Evolutionary conservation across 768 basidiomycete genomes (phyloP), one percentile per base, ranked within the genome.

Genomic region (Amanita exitialis): DNA sequence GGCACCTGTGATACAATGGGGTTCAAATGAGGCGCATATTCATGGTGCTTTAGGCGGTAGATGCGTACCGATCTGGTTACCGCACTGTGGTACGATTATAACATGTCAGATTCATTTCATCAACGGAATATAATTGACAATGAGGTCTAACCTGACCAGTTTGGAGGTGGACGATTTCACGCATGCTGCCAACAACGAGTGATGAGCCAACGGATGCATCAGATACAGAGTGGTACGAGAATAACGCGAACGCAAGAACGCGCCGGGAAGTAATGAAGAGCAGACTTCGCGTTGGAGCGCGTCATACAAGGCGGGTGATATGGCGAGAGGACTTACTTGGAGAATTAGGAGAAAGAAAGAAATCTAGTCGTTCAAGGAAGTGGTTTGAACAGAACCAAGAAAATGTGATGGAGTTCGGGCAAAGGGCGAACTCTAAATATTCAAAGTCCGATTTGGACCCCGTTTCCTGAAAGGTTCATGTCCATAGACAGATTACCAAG

Each of bases 91-190:
- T 10, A 35, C 16, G 42, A 28, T 47, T 18, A 18, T 18, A 42
- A 9, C 56, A 56, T 49, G 62, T 59, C 55, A 56, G 64, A 62
- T 58, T 58, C 51, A 59, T 47, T 66, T 60, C 59, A 66, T 60
- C 55, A 60, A 54, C 39, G 38, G 23, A 23, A 51, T 37, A 52
- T 34, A 49, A 27, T 8, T 49, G 44, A 12, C n/a, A 23, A 32
- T 35, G 28, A 60, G 39, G 46, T 71, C 83, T 62, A 63, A 91
- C 91, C 82, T 96, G 95, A 75, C 95, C 95, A 57, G 95, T 97
- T 71, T 98, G 95, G 64, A 98, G 83, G 75, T 98, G 95, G 68
- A 98, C 94, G 73, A 98, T 97, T 84, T 98, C 94, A 78, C 94
- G 90, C 90, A 91, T 92, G 78, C 89, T 91, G 60, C 39, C 64